A percentile compares a stretch with the other conserved stretches of the same genome.
These are phyloP conservation scores for Pyrenula massariospora DNA, from an alignment of 495 filamentous ascomycete genomes.

Conservation along the genomic window DNA sequence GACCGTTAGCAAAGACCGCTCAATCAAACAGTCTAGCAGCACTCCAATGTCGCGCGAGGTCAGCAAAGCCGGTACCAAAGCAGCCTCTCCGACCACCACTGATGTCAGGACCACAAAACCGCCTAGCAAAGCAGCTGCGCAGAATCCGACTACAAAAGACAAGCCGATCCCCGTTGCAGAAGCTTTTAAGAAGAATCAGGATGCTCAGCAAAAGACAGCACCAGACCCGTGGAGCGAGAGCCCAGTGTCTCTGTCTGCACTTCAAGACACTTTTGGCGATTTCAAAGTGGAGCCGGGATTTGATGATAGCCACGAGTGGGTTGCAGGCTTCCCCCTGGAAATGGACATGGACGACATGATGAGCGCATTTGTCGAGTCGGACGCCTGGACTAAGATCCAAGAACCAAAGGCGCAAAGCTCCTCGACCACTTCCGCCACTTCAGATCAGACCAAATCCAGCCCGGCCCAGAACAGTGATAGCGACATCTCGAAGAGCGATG, in stretches of 20 bases:
- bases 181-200: background rate
- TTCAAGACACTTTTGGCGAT: conserved; percentile 29
- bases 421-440: background rate
- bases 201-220: background rate
- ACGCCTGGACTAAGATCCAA: conserved; percentile 29
- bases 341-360: conserved; percentile 13
- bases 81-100: conserved; percentile 22
- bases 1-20: conserved; percentile 23
- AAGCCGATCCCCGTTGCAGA: conserved; percentile 5
- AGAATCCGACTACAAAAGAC: conserved; percentile 14
- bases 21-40: conserved; percentile 10
- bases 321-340: conserved; percentile 1
- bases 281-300: conserved; percentile 10
- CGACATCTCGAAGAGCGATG: conserved; percentile 11
- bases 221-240: conserved; percentile 30
- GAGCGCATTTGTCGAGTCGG: conserved; percentile 30
- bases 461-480: conserved; percentile 6
- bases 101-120: conserved; percentile 14
- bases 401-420: conserved; percentile 2
- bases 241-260: conserved; percentile 26
- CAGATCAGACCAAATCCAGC: conserved; percentile 7
- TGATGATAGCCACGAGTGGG: conserved; percentile 3
- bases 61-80: conserved; percentile 26
- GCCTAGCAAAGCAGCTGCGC: conserved; percentile 17
- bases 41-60: conserved; percentile 30